Evolutionary conservation across 768 basidiomycete genomes (phyloP).

Genomic region (Tricholoma sp.): DNA sequence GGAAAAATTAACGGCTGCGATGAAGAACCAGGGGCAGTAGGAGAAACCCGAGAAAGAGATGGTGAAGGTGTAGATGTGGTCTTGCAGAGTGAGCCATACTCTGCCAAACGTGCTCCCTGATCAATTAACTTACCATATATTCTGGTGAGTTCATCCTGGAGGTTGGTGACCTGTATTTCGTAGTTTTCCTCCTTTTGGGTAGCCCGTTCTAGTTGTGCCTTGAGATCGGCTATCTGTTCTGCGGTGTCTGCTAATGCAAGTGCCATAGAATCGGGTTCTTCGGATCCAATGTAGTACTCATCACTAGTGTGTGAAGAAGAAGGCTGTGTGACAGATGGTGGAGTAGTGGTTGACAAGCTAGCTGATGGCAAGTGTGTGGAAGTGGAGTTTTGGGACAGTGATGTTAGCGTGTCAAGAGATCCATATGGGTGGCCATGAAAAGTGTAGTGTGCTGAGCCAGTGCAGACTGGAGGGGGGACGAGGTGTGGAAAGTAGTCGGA

Average conservation of each 20-base stretch:
- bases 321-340: not conserved
- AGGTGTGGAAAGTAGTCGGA: not conserved
- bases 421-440: not conserved
- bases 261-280: not conserved
- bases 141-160: too few species aligned
- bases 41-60: too few species aligned
- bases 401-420: not conserved
- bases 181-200: not conserved
- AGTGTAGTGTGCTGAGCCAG: not conserved
- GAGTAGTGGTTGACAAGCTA: not conserved
- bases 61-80: too few species aligned
- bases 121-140: too few species aligned
- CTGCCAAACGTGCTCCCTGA: too few species aligned
- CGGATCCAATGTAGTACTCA: not conserved
- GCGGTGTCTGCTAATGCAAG: not conserved
- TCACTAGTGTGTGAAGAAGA: not conserved
- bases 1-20: too few species aligned
- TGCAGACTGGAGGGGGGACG: not conserved
- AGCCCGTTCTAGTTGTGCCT: not conserved
- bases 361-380: not conserved
- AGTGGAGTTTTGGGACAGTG: not conserved
- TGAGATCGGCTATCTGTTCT: not conserved
- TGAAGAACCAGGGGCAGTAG: too few species aligned
- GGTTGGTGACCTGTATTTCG: too few species aligned
- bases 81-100: too few species aligned